phyloP scores from a whole-genome alignment of 768 basidiomycete species.

The Termitomyces titanicus region DNA sequence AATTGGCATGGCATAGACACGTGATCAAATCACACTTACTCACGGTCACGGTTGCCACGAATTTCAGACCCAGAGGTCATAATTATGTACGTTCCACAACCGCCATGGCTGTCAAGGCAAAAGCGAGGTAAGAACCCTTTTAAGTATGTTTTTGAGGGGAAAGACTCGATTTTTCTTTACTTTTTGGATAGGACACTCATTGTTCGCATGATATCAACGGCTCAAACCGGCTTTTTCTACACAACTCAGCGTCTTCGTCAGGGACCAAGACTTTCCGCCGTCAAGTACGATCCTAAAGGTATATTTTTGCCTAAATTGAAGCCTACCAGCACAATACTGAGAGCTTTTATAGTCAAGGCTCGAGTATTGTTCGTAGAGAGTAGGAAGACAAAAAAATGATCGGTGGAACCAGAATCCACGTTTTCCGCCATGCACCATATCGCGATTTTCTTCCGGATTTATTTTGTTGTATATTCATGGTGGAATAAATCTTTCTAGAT shows the following conservation, averaged over 20 bases:
- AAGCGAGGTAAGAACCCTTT: constrained; percentile 45
- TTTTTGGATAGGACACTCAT: constrained; percentile 60
- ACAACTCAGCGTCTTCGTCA: constrained; percentile 72
- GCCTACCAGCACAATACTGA: neutral
- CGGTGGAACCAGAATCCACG: neutral
- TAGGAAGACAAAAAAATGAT: constrained; percentile 63
- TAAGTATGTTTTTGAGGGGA: neutral
- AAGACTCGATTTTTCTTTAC: neutral
- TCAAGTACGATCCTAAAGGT: constrained; percentile 91
- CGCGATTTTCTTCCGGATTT: neutral
- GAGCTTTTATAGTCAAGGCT: constrained; percentile 46
- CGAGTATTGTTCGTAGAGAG: constrained; percentile 79
- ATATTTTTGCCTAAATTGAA: constrained; percentile 20
- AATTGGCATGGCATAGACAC: too few species aligned
- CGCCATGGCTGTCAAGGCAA: constrained; percentile 59
- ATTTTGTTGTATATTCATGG: neutral
- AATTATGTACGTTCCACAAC: neutral
- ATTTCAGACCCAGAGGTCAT: neutral
- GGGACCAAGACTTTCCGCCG: constrained; percentile 79
- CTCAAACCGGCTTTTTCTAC: constrained; percentile 91
- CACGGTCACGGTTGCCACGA: neutral
- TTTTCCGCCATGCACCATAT: neutral
- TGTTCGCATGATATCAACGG: constrained; percentile 85
- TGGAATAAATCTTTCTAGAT: neutral
- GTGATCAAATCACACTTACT: neutral